A percentile compares a stretch with the other conserved stretches of the same genome.
Evolutionary conservation across 2,329 filamentous ascomycete genomes (phyloP).

Genomic region (Monosporascus sp.): DNA sequence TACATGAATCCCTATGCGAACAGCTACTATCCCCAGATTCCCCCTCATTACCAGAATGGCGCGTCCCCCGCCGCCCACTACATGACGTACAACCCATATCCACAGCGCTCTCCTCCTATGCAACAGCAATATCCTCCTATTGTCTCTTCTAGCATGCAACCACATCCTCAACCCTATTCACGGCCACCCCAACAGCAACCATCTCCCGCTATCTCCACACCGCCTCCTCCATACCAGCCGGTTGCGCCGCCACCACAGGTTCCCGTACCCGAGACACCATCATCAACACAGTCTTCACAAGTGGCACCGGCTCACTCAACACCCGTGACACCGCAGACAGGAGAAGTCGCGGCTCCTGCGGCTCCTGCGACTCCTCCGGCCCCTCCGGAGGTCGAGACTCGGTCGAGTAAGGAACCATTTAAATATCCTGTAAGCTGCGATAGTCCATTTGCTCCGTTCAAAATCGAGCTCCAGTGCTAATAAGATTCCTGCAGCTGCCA

Average conservation of each 20-base stretch:
- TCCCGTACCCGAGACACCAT: slow-evolving; percentile 44
- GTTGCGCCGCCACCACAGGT: slow-evolving; percentile 36
- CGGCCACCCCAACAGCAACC: slow-evolving; percentile 36
- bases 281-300: slow-evolving; percentile 45
- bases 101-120: slow-evolving; percentile 24
- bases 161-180: slow-evolving; percentile 40
- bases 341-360: slow-evolving; percentile 10
- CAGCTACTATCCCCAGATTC: slow-evolving; percentile 50
- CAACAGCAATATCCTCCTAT: slow-evolving; percentile 52
- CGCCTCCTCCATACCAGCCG: slow-evolving; percentile 43
- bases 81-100: slow-evolving; percentile 39
- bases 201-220: slow-evolving; percentile 49
- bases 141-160: slow-evolving; percentile 33
- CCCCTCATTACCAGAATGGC: slow-evolving; percentile 53
- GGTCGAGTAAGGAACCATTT: slow-evolving; percentile 29
- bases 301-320: slow-evolving; percentile 37
- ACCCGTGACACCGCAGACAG: slow-evolving; percentile 40
- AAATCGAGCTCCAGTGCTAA: slow-evolving; percentile 19
- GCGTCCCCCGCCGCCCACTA: slow-evolving; percentile 42
- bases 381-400: slow-evolving; percentile 20
- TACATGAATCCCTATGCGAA: slow-evolving; percentile 47
- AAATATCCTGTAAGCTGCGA: slow-evolving; percentile 44
- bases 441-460: slow-evolving; percentile 1
- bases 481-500: slow-evolving; percentile 40
- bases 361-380: slow-evolving; percentile 15